Base-by-base conservation (phyloP, 2,329 filamentous ascomycete species). In the Fusarium subtropicale region DNA sequence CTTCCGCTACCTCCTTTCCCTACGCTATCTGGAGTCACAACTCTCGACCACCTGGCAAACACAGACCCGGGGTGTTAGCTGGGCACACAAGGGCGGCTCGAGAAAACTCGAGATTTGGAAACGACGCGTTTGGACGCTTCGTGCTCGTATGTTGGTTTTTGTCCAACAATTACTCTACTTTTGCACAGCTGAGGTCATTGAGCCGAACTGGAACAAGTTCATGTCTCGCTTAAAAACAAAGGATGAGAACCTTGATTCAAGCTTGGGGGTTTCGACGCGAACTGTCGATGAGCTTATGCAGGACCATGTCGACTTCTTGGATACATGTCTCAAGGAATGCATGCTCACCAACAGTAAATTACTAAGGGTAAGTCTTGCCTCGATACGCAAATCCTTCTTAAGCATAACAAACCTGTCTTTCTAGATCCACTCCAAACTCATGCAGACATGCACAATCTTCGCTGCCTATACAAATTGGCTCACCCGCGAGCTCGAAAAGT, bases 261-360 rank as follows among this genome's bases (percentile, higher is more conserved):
- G 62, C n/a, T 59, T 76, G 15, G 77, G 78, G 5, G 74, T 78
- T 1, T 77, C 80, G 9, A 83, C 82, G 41, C 81, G 94, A 38
- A 99, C 96, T 0, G 96, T 99, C 2, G 96, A 99, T 76, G 94
- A 98, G 81, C 82, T 99, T 76, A 99, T 99, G 96, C 93, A 98
- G 81, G 94, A 98, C 76, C 96, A 99, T 81, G 94, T 99, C 64
- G 96, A 98, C 80, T 99, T 99, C 79, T 83, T 99, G 48, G 96
- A 97, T 74, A 98, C 96, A 6, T 99, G 96, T 78, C 84, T 99
- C 75, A 99, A 98, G 81, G 96, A 98, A 81, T 98, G 96, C 83
- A 98, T 98, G 94, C 86, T 99, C 69, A 99, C 96, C 22, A 97
- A 99, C 79, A 93, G 93, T 77, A 97, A 97, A 82, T 86, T 99